Conservation (phyloP, 2,329 filamentous ascomycete species). For the Fusarium sp. region DNA sequence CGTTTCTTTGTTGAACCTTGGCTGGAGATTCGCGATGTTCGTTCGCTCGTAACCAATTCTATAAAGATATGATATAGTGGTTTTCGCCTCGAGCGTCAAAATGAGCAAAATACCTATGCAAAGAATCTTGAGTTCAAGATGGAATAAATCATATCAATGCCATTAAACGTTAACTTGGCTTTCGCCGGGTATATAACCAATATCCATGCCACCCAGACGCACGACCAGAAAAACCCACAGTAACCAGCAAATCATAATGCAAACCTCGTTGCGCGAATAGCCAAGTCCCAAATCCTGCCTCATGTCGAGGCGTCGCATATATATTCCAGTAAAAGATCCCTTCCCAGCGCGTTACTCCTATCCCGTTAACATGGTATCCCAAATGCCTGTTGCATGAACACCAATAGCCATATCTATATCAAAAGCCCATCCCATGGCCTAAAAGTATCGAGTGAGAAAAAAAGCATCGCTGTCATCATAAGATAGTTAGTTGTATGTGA, state of each 20-base stretch:
- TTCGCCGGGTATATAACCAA: constrained; percentile 50
- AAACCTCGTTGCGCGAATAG: constrained; percentile 13
- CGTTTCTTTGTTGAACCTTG: not conserved
- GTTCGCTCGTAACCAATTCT: not conserved
- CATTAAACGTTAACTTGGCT: constrained; percentile 49
- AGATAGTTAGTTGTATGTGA: constrained; percentile 31
- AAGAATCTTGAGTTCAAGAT: not conserved
- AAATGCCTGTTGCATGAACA: constrained; percentile 29
- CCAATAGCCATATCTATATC: constrained; percentile 34
- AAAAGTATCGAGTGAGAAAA: constrained; percentile 16
- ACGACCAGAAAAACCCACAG: constrained; percentile 25
- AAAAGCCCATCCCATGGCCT: constrained; percentile 4
- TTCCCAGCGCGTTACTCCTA: constrained; percentile 25
- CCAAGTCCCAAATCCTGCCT: constrained; percentile 8
- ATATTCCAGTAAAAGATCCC: constrained; percentile 16
- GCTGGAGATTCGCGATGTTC: too few species aligned
- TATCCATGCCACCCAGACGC: constrained; percentile 37
- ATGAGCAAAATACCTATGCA: not conserved
- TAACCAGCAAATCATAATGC: constrained; percentile 17
- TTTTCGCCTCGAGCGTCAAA: not conserved
- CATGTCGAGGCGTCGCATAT: constrained; percentile 2
- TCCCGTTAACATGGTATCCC: constrained; percentile 6
- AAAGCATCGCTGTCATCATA: constrained; percentile 29
- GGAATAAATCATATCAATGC: constrained; percentile 23
- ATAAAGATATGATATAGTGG: not conserved